Evolutionary conservation across 164 flowering plant species (phyloP), one percentile per base, ranked within the genome.

Genomic region (Annona squamosa): DNA sequence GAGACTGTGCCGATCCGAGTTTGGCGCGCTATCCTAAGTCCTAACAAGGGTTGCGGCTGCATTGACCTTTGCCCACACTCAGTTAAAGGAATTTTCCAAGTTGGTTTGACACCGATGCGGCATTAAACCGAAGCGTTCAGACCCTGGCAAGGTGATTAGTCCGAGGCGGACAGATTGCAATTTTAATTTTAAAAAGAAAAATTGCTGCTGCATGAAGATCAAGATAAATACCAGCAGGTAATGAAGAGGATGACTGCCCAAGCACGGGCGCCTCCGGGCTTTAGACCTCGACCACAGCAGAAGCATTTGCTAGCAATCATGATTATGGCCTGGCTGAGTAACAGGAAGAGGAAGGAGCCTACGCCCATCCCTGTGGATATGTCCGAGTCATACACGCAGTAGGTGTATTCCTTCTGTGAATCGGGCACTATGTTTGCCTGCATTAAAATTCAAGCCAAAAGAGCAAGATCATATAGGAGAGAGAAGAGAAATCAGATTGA

Each of bases 301-400:
- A 95, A 89, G 88, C 99, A 95, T 56, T 82, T 81, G 78, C 92
- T 95, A 3, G 88, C 90, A 3, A 78, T 78, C 93, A 89, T 88
- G 61, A 93, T 79, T 18, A 90, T 46, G 59, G 75, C 74, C 72
- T 90, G 98, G 74, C 94, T 85, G 0, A 67, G 85, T 82, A 90
- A 12, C 71, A 93, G 92, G 76, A 91, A 84, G 71, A 91, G 71
- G 59, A 95, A 85, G 37, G 99, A 89, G 4, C 97, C 97, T 43
- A 86, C 87, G 4, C 97, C 99, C 52, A 77, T 77, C 42, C 98
- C 94, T 1, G 98, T 89, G 5, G 99, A 71, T 47, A 90, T 89
- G 78, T 95, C 99, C 0, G 94, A 88, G 79, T 89, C 94, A 79
- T 95, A 93, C 43, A 81, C 82, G 71, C 98, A 93, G 77, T 85